Conservation (phyloP, 2,329 filamentous ascomycete species). For the Colletotrichum falcatum region DNA sequence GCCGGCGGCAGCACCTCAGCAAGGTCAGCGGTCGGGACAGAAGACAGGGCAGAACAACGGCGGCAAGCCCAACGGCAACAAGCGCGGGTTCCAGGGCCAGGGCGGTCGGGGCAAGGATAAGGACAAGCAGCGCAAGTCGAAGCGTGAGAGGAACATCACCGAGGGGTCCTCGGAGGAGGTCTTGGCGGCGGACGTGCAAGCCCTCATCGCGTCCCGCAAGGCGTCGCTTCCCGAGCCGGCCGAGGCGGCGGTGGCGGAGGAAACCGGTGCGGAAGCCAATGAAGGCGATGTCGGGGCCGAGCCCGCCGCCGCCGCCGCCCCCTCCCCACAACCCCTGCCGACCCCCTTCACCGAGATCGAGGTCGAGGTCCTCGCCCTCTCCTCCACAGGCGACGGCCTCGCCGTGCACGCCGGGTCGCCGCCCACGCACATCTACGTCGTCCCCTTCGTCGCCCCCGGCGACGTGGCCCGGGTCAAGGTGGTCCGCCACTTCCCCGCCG, state of each 20-base stretch:
- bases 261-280: conserved; percentile 47
- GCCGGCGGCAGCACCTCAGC: conserved; percentile 9
- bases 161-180: conserved; percentile 76
- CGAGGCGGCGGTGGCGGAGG: not conserved
- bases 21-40: conserved; percentile 16
- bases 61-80: conserved; percentile 37
- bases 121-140: conserved; percentile 63
- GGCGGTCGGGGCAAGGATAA: conserved; percentile 46
- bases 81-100: conserved; percentile 40
- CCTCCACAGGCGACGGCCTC: conserved; percentile 92
- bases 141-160: conserved; percentile 69
- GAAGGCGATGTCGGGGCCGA: conserved; percentile 42
- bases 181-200: conserved; percentile 71
- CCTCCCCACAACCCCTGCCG: conserved; percentile 59
- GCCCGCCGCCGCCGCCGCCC: conserved; percentile 4
- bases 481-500: conserved; percentile 74
- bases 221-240: conserved; percentile 44
- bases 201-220: conserved; percentile 61
- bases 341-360: conserved; percentile 81
- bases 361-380: conserved; percentile 83
- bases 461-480: conserved; percentile 85
- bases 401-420: conserved; percentile 74
- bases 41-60: conserved; percentile 30
- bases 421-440: conserved; percentile 79
- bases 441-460: conserved; percentile 90